Percentiles rank a stretch among this genome's conserved stretches.
These are phyloP conservation scores for Kwoniella sp. DNA, from an alignment of 768 basidiomycete species.

Conservation along the genomic window DNA sequence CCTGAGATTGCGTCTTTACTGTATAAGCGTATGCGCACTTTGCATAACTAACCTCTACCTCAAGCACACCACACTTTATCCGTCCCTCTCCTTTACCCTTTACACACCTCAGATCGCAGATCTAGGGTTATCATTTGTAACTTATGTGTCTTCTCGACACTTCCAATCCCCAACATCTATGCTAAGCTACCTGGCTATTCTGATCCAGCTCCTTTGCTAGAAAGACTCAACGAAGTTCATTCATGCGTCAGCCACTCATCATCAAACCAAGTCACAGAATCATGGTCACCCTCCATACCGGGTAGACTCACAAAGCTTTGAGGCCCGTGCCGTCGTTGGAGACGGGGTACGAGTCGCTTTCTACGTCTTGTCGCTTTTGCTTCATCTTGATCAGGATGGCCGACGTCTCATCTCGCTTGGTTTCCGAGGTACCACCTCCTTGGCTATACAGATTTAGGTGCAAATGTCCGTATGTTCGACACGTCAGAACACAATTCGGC, in stretches of 20 bases:
- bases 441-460: no score
- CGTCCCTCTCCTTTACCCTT: not conserved
- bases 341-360: slow-evolving; percentile 20
- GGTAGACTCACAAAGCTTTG: slow-evolving; percentile 17
- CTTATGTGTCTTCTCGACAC: no score
- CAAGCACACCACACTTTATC: not conserved
- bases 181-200: not conserved
- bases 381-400: not conserved
- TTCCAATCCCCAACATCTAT: no score
- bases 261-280: no score
- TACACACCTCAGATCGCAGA: not conserved
- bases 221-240: no score
- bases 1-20: no score
- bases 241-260: no score
- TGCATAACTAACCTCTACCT: no score
- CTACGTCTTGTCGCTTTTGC: slow-evolving; percentile 10
- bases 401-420: not conserved
- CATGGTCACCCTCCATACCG: no score
- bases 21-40: no score
- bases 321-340: slow-evolving; percentile 15
- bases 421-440: not conserved
- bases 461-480: not conserved
- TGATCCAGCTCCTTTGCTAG: not conserved
- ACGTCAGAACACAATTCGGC: not conserved
- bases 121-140: not conserved